Evolutionary conservation across 805 yeast genomes (phyloP).

Genomic region (Pichia californica): DNA sequence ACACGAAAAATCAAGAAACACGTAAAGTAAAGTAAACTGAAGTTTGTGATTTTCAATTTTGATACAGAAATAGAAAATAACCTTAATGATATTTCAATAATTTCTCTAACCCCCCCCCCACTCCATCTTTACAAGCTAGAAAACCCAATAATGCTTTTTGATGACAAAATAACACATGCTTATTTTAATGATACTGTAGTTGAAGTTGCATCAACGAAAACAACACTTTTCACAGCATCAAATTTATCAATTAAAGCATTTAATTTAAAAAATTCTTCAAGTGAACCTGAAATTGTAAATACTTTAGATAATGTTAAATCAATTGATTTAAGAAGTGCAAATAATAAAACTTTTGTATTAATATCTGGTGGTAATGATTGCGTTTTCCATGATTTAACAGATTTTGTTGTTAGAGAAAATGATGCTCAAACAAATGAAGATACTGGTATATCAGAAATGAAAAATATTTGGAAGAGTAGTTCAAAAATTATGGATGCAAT

Average conservation of each 20-base stretch:
- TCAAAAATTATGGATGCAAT: slow-evolving; percentile 39
- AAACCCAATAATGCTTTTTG: slow-evolving; percentile 19
- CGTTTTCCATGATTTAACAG: slow-evolving; percentile 32
- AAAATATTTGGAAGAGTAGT: slow-evolving; percentile 10
- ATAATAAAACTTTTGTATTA: slow-evolving; percentile 14
- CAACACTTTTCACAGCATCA: slow-evolving; percentile 44
- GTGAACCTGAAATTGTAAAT: slow-evolving; percentile 58
- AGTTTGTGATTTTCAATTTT: too few species aligned
- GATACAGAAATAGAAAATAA: not conserved
- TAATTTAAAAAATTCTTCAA: slow-evolving; percentile 39
- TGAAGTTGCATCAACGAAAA: slow-evolving; percentile 21
- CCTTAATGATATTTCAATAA: not conserved
- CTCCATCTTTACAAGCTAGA: too few species aligned
- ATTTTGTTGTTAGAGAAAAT: slow-evolving; percentile 2
- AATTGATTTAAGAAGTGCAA: slow-evolving; percentile 23
- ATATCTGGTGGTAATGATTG: slow-evolving; percentile 38
- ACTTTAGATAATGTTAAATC: slow-evolving; percentile 41
- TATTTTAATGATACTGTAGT: slow-evolving; percentile 23
- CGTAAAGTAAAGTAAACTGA: too few species aligned
- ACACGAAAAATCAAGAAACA: too few species aligned
- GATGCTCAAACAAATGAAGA: not conserved
- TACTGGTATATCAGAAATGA: slow-evolving; percentile 3
- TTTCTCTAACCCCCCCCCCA: too few species aligned
- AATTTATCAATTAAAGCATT: slow-evolving; percentile 51
- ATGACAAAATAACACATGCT: slow-evolving; percentile 25